Evolutionary conservation across 306 rosid genomes (phyloP).

Genomic region (Delonix regia): DNA sequence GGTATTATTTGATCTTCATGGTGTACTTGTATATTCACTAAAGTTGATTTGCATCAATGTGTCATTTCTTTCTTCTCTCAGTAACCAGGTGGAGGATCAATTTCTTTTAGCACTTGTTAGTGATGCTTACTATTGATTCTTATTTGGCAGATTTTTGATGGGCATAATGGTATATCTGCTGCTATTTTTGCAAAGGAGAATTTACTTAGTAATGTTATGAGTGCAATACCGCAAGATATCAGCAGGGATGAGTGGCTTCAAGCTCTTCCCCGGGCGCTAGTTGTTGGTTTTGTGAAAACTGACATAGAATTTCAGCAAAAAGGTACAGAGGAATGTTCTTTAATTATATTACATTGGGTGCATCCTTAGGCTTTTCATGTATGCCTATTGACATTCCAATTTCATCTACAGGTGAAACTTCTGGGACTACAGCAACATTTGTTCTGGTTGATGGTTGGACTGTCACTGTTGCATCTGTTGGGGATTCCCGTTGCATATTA

Average conservation of each 20-base stretch:
- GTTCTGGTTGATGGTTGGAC: conserved; percentile 95
- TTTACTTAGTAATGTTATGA: conserved; percentile 75
- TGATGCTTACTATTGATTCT: conserved; percentile 50
- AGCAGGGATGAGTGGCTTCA: conserved; percentile 96
- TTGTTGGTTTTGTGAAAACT: conserved; percentile 96
- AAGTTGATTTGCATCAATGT: conserved; percentile 12
- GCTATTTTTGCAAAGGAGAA: conserved; percentile 90
- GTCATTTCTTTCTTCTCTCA: conserved; percentile 37
- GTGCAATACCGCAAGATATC: conserved; percentile 90
- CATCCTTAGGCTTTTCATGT: conserved; percentile 8
- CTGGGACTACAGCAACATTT: conserved; percentile 98
- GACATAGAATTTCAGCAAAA: conserved; percentile 98
- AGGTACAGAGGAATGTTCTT: conserved; percentile 46
- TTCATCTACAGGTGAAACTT: conserved; percentile 82
- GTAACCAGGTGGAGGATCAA: conserved; percentile 35
- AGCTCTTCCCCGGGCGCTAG: conserved; percentile 95
- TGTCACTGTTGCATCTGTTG: conserved; percentile 96
- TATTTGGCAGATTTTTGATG: conserved; percentile 85
- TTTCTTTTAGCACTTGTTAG: conserved; percentile 37
- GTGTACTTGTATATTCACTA: conserved; percentile 5
- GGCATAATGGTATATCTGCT: conserved; percentile 97
- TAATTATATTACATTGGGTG: background rate
- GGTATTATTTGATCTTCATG: conserved; percentile 54
- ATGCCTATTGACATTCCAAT: conserved; percentile 25
- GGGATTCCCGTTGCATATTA: conserved; percentile 97